Evolutionary conservation across 345 rosid genomes (phyloP).

Genomic region (Dipteronia dyeriana): DNA sequence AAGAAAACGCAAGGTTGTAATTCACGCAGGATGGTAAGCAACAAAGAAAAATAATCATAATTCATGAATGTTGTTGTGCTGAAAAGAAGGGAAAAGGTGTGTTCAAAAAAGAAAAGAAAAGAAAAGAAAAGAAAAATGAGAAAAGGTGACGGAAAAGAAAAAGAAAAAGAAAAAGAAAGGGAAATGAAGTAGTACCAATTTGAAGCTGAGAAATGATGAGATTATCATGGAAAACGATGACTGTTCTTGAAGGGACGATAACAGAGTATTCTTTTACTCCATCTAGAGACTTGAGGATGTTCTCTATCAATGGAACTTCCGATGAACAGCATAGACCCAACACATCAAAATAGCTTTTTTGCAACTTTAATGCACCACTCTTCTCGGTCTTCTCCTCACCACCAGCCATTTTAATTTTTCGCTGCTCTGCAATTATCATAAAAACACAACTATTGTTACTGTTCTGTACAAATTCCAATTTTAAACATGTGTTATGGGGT

Average conservation of each 20-base stretch:
- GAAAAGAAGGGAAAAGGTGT: not conserved
- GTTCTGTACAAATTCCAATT: no score
- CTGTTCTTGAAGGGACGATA: slow-evolving; percentile 77
- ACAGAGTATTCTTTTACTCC: slow-evolving; percentile 73
- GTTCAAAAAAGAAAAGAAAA: not conserved
- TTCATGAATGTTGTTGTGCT: not conserved
- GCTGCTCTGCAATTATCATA: not conserved
- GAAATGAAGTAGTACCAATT: slow-evolving; percentile 52
- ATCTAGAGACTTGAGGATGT: slow-evolving; percentile 51
- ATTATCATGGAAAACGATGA: slow-evolving; percentile 82
- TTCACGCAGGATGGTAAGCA: not conserved
- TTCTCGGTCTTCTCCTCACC: not conserved
- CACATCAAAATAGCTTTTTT: slow-evolving; percentile 87
- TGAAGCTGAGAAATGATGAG: slow-evolving; percentile 64
- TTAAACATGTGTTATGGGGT: not conserved
- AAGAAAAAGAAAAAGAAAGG: no score
- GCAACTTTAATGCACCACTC: slow-evolving; percentile 22
- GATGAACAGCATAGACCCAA: slow-evolving; percentile 89
- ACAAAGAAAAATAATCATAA: not conserved
- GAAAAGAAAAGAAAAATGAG: not conserved
- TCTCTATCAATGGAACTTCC: slow-evolving; percentile 77
- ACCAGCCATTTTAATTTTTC: not conserved
- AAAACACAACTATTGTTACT: not conserved
- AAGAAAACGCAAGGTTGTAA: not conserved
- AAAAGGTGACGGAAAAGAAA: not conserved